Base-by-base conservation (phyloP, 495 filamentous ascomycete genomes). In the Penicillium atrosanguineum region DNA sequence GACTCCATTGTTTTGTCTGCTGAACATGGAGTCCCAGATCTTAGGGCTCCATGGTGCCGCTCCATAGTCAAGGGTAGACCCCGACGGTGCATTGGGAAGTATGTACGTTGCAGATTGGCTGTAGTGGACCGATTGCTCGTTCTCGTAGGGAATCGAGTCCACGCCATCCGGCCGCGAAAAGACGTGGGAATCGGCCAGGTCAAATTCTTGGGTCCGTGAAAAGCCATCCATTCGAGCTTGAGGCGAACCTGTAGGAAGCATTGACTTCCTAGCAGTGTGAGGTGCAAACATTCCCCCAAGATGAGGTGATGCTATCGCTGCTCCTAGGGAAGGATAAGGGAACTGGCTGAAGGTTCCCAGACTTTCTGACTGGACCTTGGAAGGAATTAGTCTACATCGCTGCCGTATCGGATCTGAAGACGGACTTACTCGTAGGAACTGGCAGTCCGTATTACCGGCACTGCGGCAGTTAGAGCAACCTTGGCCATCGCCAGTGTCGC, bases 401-500 rank as follows among this genome's bases (percentile, higher is more conserved):
- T 3, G 16, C n/a, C 2, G n/a, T 28, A 21, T 36, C 12, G 29
- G 3, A 0, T 44, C 36, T 43, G 31, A 16, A 34, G 28, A n/a
- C 19, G 0, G 29, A 61, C 74, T 73, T 82, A 95, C 91, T 72
- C 91, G 81, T 45, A 91, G 71, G 62, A 95, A 96, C 41, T 85
- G 83, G 69, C 91, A 96, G 21, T 75, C 73, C 16, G 86, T 79
- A 31, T 78, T 77, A 28, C 87, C 86, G 48, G 91, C 84, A 55
- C 72, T 79, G 56, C 85, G 87, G 75, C 94, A 98, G 69, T 91
- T 95, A 15, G 79, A 71, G 65, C 94, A 98, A 26, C 88, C 89
- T 20, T 75, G 74, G 9, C 86, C 88, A 64, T 89, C 80, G 23
- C 85, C 86, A 6, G 78, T 77, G 67, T 97, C 92, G 29, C 93